Conservation (phyloP, 805 yeast genomes). For the Cyberlindnera nakhonratchasimensis region DNA sequence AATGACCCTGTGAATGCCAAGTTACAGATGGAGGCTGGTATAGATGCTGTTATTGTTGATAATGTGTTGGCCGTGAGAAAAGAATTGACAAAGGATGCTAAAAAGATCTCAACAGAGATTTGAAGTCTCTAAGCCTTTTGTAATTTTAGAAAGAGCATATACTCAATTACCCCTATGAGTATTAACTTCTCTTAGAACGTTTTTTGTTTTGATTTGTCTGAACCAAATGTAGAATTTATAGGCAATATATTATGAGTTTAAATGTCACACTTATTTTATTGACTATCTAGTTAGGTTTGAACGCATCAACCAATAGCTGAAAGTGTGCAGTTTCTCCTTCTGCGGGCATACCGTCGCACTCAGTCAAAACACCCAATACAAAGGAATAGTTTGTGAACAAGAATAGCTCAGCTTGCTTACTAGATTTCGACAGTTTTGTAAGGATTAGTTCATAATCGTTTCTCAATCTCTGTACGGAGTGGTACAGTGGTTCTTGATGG, state of each 20-base stretch:
- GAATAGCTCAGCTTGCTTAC: conserved; percentile 61
- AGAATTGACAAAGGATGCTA: conserved; percentile 49
- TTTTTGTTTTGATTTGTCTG: too few relatives aligned
- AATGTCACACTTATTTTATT: neutral
- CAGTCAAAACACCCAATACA: conserved; percentile 27
- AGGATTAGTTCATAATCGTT: conserved; percentile 77
- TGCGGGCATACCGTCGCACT: conserved; percentile 42
- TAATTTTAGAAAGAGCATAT: too few relatives aligned
- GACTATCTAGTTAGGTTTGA: conserved; percentile 12
- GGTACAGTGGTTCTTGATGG: conserved; percentile 65
- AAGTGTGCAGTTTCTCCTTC: conserved; percentile 43
- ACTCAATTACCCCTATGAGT: too few relatives aligned
- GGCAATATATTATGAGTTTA: too few relatives aligned
- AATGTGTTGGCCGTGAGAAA: conserved; percentile 90
- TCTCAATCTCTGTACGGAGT: conserved; percentile 63
- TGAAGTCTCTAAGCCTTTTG: neutral
- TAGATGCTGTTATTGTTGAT: conserved; percentile 98
- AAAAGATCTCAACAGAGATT: neutral
- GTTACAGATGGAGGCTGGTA: conserved; percentile 88
- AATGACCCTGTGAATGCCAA: conserved; percentile 82
- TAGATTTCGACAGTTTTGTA: conserved; percentile 59
- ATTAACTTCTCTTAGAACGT: too few relatives aligned
- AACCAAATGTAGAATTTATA: too few relatives aligned
- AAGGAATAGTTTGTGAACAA: conserved; percentile 52
- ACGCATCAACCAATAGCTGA: conserved; percentile 42